These are phyloP conservation scores for Fraxinus platypoda DNA, from an alignment of 305 asterid species.

Conservation along the genomic window DNA sequence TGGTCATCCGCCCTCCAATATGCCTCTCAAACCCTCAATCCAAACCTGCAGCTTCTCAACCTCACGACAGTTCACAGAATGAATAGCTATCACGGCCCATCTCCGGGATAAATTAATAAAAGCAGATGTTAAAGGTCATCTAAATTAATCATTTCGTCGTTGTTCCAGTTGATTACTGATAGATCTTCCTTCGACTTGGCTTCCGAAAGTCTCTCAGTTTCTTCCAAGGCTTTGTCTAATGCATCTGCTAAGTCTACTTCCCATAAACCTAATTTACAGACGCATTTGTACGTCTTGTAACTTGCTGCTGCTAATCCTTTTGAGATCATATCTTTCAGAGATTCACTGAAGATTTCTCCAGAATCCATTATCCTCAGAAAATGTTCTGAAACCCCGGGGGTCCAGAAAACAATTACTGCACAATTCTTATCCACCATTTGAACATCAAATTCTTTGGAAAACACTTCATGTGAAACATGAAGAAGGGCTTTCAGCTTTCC, in stretches of 20 bases:
- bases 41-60: background rate
- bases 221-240: slow-evolving; percentile 56
- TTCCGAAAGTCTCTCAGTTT: slow-evolving; percentile 34
- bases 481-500: slow-evolving; percentile 56
- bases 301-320: slow-evolving; percentile 68
- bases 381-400: slow-evolving; percentile 42
- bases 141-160: slow-evolving; percentile 62
- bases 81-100: slow-evolving; percentile 8
- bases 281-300: slow-evolving; percentile 53
- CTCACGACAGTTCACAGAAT: slow-evolving; percentile 1
- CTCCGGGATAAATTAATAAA: background rate
- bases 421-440: slow-evolving; percentile 70
- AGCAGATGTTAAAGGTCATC: slow-evolving; percentile 52
- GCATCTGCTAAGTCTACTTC: slow-evolving; percentile 61
- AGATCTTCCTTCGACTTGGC: slow-evolving; percentile 36
- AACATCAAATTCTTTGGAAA: slow-evolving; percentile 60
- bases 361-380: slow-evolving; percentile 56
- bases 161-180: slow-evolving; percentile 52
- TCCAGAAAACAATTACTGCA: slow-evolving; percentile 70
- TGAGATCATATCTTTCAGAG: slow-evolving; percentile 47
- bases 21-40: slow-evolving; percentile 5
- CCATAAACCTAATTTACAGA: slow-evolving; percentile 53
- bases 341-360: slow-evolving; percentile 34
- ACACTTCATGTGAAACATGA: slow-evolving; percentile 47
- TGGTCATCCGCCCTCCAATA: background rate